Base-by-base conservation (phyloP, 2,329 filamentous ascomycete genomes). In the Lachnellula hyalina region DNA sequence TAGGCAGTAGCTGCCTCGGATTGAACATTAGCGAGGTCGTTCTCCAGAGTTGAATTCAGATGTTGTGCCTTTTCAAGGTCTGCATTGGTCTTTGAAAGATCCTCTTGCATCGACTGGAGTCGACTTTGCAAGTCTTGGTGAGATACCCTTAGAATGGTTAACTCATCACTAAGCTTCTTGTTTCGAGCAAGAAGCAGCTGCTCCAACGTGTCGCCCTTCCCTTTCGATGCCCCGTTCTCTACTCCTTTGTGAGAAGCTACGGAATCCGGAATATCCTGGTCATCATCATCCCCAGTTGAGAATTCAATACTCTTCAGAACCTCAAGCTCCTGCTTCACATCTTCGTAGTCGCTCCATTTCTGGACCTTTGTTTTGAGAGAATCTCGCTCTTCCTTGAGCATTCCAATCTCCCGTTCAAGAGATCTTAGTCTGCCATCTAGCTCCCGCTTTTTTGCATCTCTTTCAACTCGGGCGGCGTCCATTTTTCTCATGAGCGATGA, bases 261-360 rank as follows among this genome's bases (percentile, higher is more conserved):
- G 5, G 69, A 65, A 25, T 76, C 74, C 2, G 71, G 61, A 28
- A 71, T 63, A 40, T 75, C 74, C 32, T 72, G 67, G 8, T 87
- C 85, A 47, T 92, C 89, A 57, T 95, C 91, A 59, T 93, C 89
- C 7, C 90, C 92, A 0, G 90, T 93, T 2, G 93, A 89, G 65
- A 99, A 96, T 70, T 99, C 94, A 64, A 99, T 96, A 63, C 93
- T 96, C 81, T 96, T 96, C 57, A 99, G 82, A 58, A 97, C 92
- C 66, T 97, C 93, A 3, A 99, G 79, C 72, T 99, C 95, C 61
- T 95, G 89, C 73, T 94, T 96, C 47, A 99, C 84, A 56, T 97
- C 93, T 35, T 97, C 92, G 69, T 99, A 99, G 70, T 99, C 94
- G 62, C 84, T 84, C 84, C 90, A 95, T 69, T 89, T 95, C 60